Evolutionary conservation across 2,329 filamentous ascomycete species (phyloP), one percentile per base, ranked within the genome.

Genomic region (Annulohypoxylon truncatum): DNA sequence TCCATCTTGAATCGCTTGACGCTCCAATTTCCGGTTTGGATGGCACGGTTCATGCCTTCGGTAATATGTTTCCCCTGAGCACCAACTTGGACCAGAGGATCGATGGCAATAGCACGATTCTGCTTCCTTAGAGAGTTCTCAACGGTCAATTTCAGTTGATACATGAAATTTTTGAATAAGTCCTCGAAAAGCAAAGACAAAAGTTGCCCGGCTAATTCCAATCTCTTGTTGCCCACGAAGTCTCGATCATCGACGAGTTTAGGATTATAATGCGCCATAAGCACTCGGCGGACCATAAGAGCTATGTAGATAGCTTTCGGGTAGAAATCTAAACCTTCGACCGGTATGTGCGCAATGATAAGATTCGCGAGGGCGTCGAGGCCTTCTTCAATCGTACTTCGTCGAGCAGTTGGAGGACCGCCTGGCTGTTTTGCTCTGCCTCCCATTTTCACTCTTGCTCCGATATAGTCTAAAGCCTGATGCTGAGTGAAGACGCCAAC

Each of bases 1-100:
- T 98, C 96, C 96, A 99, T 99, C 79, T 95, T 94, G 83, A 99
- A 99, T 77, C 96, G 93, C 80, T 97, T 97, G 72, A 99, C 86
- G 68, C 87, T 97, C 96, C 96, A 99, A 76, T 99, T 99, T 18
- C 96, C 96, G 0, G 96, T 98, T 57, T 96, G 94, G 64, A 99
- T 97, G 6, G 96, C 95, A 66, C 96, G 89, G 78, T 97, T 97
- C 86, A 99, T 93, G 10, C 96, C 96, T 71, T 92, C 87, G 0
- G 94, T 97, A 72, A 99, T 98, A 73, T 91, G 90, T 71, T 92
- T 92, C 58, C 93, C 92, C 72, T 96, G 92, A 48, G 93, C 91
- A 71, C 89, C 90, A 73, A 99, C 91, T 74, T 96, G 91, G 38
- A 91, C 88, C 68, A 91, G 89, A 2, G 95, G 94, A 77, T 99